A percentile compares a stretch with the other conserved stretches of the same genome.
Evolutionary conservation across 2,329 filamentous ascomycete genomes (phyloP).

Genomic region (Hirsutella rhossiliensis): DNA sequence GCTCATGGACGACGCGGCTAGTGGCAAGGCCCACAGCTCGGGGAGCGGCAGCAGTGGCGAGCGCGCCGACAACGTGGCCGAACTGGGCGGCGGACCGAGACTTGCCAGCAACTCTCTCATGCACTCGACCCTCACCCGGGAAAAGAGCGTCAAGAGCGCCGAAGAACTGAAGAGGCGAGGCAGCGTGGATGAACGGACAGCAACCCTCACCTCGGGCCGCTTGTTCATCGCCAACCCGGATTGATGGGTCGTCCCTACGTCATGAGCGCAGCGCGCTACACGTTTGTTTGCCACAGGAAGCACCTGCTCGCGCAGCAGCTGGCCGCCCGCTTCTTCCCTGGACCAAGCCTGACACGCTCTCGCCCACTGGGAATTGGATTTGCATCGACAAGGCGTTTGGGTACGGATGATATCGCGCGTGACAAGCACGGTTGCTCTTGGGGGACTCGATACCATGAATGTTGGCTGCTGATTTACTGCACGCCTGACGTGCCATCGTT

Average conservation of each 20-base stretch:
- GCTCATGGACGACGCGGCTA: slow-evolving; percentile 28
- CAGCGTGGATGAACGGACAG: slow-evolving; percentile 73
- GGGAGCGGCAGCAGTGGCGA: slow-evolving; percentile 46
- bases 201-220: slow-evolving; percentile 60
- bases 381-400: slow-evolving; percentile 9
- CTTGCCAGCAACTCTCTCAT: slow-evolving; percentile 47
- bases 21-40: slow-evolving; percentile 36
- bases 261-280: neutral
- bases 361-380: neutral
- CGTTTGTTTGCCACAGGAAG: neutral
- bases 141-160: slow-evolving; percentile 53
- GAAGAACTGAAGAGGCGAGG: slow-evolving; percentile 66
- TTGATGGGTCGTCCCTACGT: slow-evolving; percentile 15
- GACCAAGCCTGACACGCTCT: slow-evolving; percentile 1
- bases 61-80: slow-evolving; percentile 46
- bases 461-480: neutral
- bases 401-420: slow-evolving; percentile 7
- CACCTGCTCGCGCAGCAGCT: neutral
- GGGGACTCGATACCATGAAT: slow-evolving; percentile 10
- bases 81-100: slow-evolving; percentile 35
- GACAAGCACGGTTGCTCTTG: slow-evolving; percentile 11
- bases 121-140: slow-evolving; percentile 45
- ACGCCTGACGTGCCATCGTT: slow-evolving; percentile 2
- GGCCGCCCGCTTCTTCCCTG: neutral
- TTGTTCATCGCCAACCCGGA: slow-evolving; percentile 84